Base-by-base conservation (phyloP, 805 yeast genomes). In the Cyberlindnera maritima region DNA sequence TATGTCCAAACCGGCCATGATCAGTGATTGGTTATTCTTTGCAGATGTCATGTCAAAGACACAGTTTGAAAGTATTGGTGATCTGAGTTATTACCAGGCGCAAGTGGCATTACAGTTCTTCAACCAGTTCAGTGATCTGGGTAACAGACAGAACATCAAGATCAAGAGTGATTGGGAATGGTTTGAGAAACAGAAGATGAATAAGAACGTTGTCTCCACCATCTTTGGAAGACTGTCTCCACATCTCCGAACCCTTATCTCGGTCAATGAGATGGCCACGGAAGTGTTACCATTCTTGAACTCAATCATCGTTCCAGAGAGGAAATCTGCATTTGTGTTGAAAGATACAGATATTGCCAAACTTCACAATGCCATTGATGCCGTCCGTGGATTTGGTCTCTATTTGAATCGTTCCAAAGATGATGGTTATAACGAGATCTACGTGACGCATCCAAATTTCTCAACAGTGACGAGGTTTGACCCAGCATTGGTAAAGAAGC, bases 1-100 rank as follows among this genome's bases (percentile, higher is more conserved):
- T 39, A 65, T 88, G 23, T 54, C 54, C 9, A 83, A 83, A 53
- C 85, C 95, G 0, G 64, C 77, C 13, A 68, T 64, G 21, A 67
- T 89, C 9, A 76, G 86, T 36, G 94, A 88, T 52, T 91, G 96
- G 96, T 60, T 87, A 25, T 76, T 66, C 54, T 87, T 85, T 60
- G 77, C 82, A 52, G 97, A 91, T 61, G 40, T 66, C n/a, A 64
- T 84, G 61, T 63, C 65, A 12, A 66, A 66, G 36, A 67, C 70
- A 1, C 69, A 69, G 40, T 72, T 60, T 31, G 67, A 67, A 44
- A 76, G 74, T 43, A 70, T 71, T 48, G 72, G 72, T 3, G 80
- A 76, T 19, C 56, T 81, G 41, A 66, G 72, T 21, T 68, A 76
- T 19, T 90, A 88, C 57, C 70, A 76, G 4, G 66, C 83, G 0